phyloP scores from a whole-genome alignment of 257 asterid genomes.

The Gentiana macrophylla region DNA sequence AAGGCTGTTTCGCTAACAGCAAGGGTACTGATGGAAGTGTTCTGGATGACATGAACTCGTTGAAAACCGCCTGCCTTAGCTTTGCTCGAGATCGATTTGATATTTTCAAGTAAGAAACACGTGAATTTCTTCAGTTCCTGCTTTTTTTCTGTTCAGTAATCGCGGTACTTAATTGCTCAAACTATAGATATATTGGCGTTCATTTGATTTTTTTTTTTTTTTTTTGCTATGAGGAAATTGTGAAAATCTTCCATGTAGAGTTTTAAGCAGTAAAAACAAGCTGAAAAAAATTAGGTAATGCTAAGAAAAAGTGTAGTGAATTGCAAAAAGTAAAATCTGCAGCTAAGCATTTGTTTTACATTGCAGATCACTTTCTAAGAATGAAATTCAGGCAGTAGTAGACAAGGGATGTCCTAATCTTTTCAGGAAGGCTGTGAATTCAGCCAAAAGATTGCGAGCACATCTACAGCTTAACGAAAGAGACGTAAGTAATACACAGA shows the following conservation, averaged over 20 bases:
- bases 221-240: not conserved
- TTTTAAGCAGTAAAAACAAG: too few relatives aligned
- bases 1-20: constrained; percentile 43
- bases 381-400: constrained; percentile 60
- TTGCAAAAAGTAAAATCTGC: too few relatives aligned
- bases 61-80: constrained; percentile 63
- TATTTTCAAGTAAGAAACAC: constrained; percentile 51
- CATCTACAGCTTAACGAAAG: constrained; percentile 69
- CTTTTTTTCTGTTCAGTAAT: not conserved
- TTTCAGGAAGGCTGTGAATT: constrained; percentile 70
- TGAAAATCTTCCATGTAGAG: too few relatives aligned
- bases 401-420: constrained; percentile 78
- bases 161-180: not conserved
- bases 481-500: constrained; percentile 39
- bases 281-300: too few relatives aligned
- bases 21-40: constrained; percentile 16
- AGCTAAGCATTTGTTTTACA: constrained; percentile 2
- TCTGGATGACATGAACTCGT: constrained; percentile 40
- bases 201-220: not conserved
- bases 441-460: constrained; percentile 78
- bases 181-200: not conserved
- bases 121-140: not conserved
- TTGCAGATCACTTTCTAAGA: constrained; percentile 55
- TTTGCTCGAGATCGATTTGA: constrained; percentile 84
- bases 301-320: not conserved